Conservation (phyloP, 1,284 basidiomycete species). For the Cutaneotrichosporon dermatis region DNA sequence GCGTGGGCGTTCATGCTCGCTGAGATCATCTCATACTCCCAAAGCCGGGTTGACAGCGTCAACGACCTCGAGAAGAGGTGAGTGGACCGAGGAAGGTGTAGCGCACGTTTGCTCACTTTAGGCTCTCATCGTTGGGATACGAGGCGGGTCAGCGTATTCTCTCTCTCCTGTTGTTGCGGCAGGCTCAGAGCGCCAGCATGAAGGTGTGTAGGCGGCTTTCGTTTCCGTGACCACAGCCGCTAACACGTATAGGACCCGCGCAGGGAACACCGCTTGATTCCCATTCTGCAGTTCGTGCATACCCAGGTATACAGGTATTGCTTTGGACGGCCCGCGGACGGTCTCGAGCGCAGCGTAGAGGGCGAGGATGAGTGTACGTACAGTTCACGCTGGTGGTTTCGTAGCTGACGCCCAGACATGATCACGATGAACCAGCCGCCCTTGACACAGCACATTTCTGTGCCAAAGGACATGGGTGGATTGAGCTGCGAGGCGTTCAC, state of each 20-base stretch:
- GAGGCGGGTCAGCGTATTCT: conserved; percentile 78
- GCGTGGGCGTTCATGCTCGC: conserved; percentile 86
- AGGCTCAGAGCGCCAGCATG: conserved; percentile 38
- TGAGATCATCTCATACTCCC: conserved; percentile 89
- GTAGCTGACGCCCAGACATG: conserved; percentile 66
- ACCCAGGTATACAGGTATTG: conserved; percentile 91
- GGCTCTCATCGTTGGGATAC: conserved; percentile 83
- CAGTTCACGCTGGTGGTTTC: neutral
- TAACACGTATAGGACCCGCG: conserved; percentile 70
- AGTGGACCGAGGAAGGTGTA: neutral
- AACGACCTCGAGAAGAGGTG: conserved; percentile 84
- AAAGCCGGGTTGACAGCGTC: conserved; percentile 88
- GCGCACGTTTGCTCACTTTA: conserved; percentile 43
- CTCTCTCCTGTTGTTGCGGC: conserved; percentile 43
- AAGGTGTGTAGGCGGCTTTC: conserved; percentile 51
- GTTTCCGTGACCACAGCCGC: neutral
- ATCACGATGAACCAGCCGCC: conserved; percentile 94
- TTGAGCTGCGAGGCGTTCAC: conserved; percentile 94
- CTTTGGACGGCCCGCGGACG: conserved; percentile 89
- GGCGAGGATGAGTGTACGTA: conserved; percentile 87
- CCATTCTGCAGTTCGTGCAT: conserved; percentile 83
- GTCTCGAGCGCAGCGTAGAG: conserved; percentile 90
- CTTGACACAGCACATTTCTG: conserved; percentile 83
- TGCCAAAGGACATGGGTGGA: conserved; percentile 89
- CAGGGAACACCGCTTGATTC: conserved; percentile 79